Evolutionary conservation across 495 filamentous ascomycete genomes (phyloP).

Genomic region (Trichoderma asperelloides): DNA sequence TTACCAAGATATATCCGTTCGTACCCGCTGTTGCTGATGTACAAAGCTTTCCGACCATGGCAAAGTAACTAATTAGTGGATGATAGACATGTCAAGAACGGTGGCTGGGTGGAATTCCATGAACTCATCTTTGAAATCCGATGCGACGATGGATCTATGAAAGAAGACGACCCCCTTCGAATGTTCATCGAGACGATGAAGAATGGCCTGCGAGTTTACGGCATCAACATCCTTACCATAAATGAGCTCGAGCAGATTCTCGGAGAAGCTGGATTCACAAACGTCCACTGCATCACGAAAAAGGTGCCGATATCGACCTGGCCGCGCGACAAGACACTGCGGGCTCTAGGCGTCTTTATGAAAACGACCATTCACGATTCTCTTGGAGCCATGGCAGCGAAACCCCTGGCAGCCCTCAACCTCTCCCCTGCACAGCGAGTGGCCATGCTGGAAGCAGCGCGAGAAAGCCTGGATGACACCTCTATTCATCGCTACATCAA

Average conservation of each 20-base stretch:
- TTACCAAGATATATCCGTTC: conserved; percentile 30
- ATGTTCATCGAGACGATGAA: conserved; percentile 22
- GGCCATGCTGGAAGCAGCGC: conserved; percentile 20
- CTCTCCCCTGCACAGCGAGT: conserved; percentile 20
- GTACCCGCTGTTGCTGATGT: conserved; percentile 9
- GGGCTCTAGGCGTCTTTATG: conserved; percentile 40
- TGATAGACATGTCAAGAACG: conserved; percentile 28
- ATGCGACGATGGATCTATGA: conserved; percentile 33
- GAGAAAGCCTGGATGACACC: conserved; percentile 20
- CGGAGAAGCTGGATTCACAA: conserved; percentile 46
- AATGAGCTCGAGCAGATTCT: conserved; percentile 33
- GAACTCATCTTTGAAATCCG: conserved; percentile 29
- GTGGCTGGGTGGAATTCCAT: conserved; percentile 35
- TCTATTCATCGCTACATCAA: conserved; percentile 26
- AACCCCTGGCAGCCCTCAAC: conserved; percentile 35
- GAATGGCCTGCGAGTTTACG: conserved; percentile 41
- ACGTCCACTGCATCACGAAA: conserved; percentile 39
- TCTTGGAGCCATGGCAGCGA: conserved; percentile 39
- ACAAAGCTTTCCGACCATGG: neutral
- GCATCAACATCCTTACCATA: conserved; percentile 16
- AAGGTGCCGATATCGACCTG: conserved; percentile 47
- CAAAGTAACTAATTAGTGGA: conserved; percentile 5
- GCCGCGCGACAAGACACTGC: conserved; percentile 44
- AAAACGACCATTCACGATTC: conserved; percentile 40
- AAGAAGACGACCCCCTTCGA: conserved; percentile 26